Evolutionary conservation across 2,329 filamentous ascomycete species (phyloP), one percentile per base, ranked within the genome.

Genomic region (Diaporthe helianthi): DNA sequence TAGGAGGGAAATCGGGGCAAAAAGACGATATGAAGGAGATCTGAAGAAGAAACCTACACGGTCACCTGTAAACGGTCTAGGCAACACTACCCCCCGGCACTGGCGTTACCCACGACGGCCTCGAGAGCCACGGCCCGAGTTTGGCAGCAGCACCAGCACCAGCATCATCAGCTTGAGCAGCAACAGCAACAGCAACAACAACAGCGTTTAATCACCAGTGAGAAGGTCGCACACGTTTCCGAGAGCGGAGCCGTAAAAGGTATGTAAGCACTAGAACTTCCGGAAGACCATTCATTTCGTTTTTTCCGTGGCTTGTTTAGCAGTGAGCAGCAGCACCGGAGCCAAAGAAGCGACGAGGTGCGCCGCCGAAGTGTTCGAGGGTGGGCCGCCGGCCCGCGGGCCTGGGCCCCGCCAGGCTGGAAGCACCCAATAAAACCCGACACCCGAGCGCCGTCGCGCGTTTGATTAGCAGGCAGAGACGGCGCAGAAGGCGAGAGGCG

Each of bases 391-490:
- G 19, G 22, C 17, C 12, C 49, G 33, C 44, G 26, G 52, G 29
- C 69, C 44, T 19, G 29, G 51, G 44, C 60, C 55, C 17, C 29
- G 31, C 15, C 52, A 22, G 4, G 12, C n/a, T 19, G n/a, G 26
- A 8, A 15, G 12, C 51, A n/a, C n/a, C 65, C 47, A 51, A 46
- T 64, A 47, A 26, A 13, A 26, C n/a, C 4, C 17, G 29, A 13
- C 24, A 2, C n/a, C 33, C 41, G 26, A 26, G 41, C 33, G 51
- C 52, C 46, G 15, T 22, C n/a, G 26, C 7, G 33, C 33, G 31
- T 58, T 65, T 65, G 51, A 68, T 46, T 65, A 31, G 58, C 60
- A 70, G 60, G 33, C n/a, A n/a, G 52, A 53, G 41, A 61, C 44
- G 41, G 58, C 44, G 51, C 8, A 64, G 36, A n/a, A n/a, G n/a